phyloP scores from a whole-genome alignment of 306 rosid genomes.

The Pyrus pyrifolia region DNA sequence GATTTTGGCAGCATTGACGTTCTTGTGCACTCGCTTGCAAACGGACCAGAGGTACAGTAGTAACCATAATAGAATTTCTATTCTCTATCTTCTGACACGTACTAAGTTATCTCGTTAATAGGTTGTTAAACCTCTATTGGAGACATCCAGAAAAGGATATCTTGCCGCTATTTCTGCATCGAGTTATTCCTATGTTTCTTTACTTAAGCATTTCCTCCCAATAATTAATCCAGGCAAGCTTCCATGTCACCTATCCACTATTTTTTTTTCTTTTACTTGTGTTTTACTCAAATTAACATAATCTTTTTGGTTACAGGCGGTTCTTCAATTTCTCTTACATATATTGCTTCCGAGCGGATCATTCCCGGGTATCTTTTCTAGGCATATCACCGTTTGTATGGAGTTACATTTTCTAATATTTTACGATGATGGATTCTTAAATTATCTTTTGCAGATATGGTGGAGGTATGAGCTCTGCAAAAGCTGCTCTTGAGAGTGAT shows the following conservation, averaged over 20 bases:
- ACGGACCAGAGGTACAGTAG: conserved; percentile 91
- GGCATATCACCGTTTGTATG: conserved; percentile 2
- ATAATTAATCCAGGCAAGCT: conserved; percentile 73
- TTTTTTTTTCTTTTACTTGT: conserved; percentile 5
- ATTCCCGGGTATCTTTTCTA: conserved; percentile 73
- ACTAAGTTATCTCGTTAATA: conserved; percentile 25
- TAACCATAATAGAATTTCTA: neutral
- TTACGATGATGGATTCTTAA: neutral
- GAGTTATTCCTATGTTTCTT: conserved; percentile 86
- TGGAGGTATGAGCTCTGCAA: conserved; percentile 99
- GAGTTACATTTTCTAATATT: neutral
- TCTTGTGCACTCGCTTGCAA: conserved; percentile 99
- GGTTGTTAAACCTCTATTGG: conserved; percentile 89
- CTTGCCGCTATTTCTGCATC: conserved; percentile 97
- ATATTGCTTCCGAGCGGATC: conserved; percentile 91
- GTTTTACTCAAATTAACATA: neutral
- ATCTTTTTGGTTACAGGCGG: conserved; percentile 54
- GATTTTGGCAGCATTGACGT: conserved; percentile 97
- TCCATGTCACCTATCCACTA: neutral
- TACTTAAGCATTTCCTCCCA: conserved; percentile 88
- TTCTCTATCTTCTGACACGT: conserved; percentile 1
- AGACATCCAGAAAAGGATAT: conserved; percentile 94
- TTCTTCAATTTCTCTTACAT: conserved; percentile 86
- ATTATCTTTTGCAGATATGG: conserved; percentile 57
- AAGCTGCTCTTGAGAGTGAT: conserved; percentile 96